These are phyloP conservation scores for Lophiotrema nucula DNA, from an alignment of 495 filamentous ascomycete species.

Conservation along the genomic window DNA sequence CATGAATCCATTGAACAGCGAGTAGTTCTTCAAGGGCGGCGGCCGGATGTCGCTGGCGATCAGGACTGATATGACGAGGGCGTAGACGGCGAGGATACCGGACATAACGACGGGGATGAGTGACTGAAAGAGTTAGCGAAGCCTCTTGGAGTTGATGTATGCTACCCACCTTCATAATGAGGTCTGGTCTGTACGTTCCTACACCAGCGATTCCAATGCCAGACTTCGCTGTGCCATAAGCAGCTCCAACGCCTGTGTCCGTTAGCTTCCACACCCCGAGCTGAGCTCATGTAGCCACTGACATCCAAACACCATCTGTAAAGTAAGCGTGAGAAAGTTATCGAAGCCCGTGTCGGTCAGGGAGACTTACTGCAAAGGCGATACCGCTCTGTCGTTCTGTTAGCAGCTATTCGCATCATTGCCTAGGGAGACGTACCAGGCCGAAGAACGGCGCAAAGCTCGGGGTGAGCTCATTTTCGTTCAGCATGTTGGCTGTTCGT, in stretches of 20 bases:
- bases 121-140: slow-evolving; percentile 53
- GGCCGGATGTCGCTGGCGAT: slow-evolving; percentile 82
- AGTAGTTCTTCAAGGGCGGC: slow-evolving; percentile 61
- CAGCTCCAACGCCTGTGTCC: slow-evolving; percentile 75
- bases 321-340: slow-evolving; percentile 6
- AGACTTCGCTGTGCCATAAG: slow-evolving; percentile 95
- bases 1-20: slow-evolving; percentile 87
- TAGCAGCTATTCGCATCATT: slow-evolving; percentile 29
- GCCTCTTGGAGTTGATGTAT: neutral
- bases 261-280: slow-evolving; percentile 12
- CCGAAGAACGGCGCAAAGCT: slow-evolving; percentile 97
- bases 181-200: slow-evolving; percentile 84
- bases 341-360: neutral
- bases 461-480: slow-evolving; percentile 71
- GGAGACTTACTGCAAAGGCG: slow-evolving; percentile 78
- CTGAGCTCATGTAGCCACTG: slow-evolving; percentile 40
- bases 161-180: slow-evolving; percentile 90
- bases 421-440: slow-evolving; percentile 65
- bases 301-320: slow-evolving; percentile 85
- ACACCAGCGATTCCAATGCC: slow-evolving; percentile 96
- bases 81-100: slow-evolving; percentile 98
- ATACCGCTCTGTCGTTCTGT: slow-evolving; percentile 67
- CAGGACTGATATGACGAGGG: slow-evolving; percentile 91
- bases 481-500: slow-evolving; percentile 33
- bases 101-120: slow-evolving; percentile 98